A percentile compares a stretch with the other conserved stretches of the same genome.
Conservation (phyloP, 2,329 filamentous ascomycete species). For the Penicillium sp. region DNA sequence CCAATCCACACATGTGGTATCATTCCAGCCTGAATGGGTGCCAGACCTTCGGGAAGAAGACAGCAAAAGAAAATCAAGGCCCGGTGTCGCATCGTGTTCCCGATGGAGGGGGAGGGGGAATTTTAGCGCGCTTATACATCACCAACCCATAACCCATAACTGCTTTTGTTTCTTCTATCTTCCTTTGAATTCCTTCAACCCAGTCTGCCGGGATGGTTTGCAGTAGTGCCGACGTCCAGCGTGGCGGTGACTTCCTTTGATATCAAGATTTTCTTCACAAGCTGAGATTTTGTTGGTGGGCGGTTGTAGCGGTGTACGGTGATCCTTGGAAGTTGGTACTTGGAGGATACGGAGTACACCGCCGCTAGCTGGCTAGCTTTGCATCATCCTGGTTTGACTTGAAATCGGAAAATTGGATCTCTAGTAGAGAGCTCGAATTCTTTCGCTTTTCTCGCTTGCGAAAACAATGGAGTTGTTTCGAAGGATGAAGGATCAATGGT, state of each 20-base stretch:
- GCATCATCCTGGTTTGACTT: background rate
- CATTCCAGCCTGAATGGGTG: background rate
- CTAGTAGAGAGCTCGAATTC: background rate
- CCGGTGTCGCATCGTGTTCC: background rate
- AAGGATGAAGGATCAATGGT: too few relatives aligned
- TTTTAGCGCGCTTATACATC: slow-evolving; percentile 13
- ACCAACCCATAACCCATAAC: slow-evolving; percentile 12
- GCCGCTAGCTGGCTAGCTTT: slow-evolving; percentile 5
- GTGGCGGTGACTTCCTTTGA: slow-evolving; percentile 33
- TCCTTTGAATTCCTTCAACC: background rate
- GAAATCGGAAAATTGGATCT: too few relatives aligned
- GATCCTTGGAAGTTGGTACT: background rate
- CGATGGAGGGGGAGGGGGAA: background rate
- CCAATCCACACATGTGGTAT: slow-evolving; percentile 7
- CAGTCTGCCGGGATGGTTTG: slow-evolving; percentile 23
- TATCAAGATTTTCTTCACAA: background rate
- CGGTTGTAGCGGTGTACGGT: slow-evolving; percentile 32
- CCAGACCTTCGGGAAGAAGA: background rate
- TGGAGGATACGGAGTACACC: background rate
- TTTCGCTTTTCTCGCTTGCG: background rate
- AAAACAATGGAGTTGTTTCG: background rate
- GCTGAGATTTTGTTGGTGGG: background rate
- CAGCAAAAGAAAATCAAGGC: background rate
- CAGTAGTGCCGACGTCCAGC: slow-evolving; percentile 32
- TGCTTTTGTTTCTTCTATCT: slow-evolving; percentile 2